phyloP scores from a whole-genome alignment of 306 rosid species.

The Arachis hypogaea region DNA sequence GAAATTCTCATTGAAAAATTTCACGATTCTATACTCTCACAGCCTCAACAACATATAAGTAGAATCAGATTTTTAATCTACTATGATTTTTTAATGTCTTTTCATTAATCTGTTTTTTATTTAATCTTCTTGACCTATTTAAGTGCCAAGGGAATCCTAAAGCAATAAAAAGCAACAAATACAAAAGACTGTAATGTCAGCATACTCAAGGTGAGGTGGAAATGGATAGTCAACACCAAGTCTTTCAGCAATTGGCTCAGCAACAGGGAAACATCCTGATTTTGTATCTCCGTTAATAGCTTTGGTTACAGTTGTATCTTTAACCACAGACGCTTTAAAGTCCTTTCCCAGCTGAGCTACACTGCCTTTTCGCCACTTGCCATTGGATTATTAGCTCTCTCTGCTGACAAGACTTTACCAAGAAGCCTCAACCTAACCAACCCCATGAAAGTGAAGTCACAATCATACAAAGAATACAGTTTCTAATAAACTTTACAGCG shows the following conservation, averaged over 20 bases:
- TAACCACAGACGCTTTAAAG: conserved; percentile 37
- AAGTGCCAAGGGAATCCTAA: background rate
- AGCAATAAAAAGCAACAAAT: conserved; percentile 23
- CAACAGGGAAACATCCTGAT: conserved; percentile 53
- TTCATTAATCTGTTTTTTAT: background rate
- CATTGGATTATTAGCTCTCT: conserved; percentile 59
- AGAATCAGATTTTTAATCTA: background rate
- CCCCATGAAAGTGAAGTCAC: conserved; percentile 35
- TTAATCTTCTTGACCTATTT: conserved; percentile 12
- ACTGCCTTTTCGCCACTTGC: conserved; percentile 38
- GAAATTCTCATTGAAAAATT: background rate
- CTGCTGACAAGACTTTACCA: conserved; percentile 79
- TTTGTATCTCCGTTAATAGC: conserved; percentile 47
- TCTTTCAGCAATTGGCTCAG: conserved; percentile 76
- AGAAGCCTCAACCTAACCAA: conserved; percentile 76
- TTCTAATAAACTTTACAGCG: conserved; percentile 2
- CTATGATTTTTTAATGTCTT: background rate
- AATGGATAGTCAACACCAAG: conserved; percentile 93
- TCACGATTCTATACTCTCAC: background rate
- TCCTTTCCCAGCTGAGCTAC: conserved; percentile 49
- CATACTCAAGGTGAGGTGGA: conserved; percentile 92
- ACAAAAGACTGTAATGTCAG: conserved; percentile 22
- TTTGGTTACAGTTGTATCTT: conserved; percentile 40
- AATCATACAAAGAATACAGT: conserved; percentile 23
- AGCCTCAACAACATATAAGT: conserved; percentile 1